Conservation (phyloP, 148 eudicot species). For the Camellia lanceoleosa region DNA sequence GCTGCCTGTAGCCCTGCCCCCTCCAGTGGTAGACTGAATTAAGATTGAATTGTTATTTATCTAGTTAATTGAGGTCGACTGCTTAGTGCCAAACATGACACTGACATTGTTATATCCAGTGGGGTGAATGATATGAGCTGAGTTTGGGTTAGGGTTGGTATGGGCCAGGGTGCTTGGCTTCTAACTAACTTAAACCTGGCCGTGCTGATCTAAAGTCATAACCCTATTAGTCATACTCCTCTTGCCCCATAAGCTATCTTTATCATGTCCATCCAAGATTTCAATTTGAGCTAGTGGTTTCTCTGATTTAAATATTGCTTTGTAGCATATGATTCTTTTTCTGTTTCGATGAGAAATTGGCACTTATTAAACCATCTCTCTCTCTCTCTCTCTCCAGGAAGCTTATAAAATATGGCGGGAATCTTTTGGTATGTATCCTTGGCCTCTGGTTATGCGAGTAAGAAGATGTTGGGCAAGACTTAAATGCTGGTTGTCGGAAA, state of each 20-base stretch:
- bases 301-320: no score
- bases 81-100: neutral
- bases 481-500: constrained; percentile 50
- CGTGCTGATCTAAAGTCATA: neutral
- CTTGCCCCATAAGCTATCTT: neutral
- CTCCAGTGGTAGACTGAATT: no score
- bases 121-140: neutral
- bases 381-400: constrained; percentile 34
- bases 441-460: constrained; percentile 75
- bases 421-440: constrained; percentile 67
- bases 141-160: neutral
- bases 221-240: neutral
- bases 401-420: constrained; percentile 83
- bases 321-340: neutral
- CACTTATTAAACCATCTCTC: neutral
- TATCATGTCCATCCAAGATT: neutral
- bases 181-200: neutral
- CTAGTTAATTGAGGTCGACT: neutral
- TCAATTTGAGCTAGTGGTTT: neutral
- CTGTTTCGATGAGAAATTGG: neutral
- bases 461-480: constrained; percentile 65
- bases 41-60: neutral
- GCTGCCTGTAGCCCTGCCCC: neutral
- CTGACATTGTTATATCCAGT: neutral
- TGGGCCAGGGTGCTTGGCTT: neutral